A percentile compares a stretch with the other conserved stretches of the same genome.
These are phyloP conservation scores for Hibiscus syriacus DNA, from an alignment of 345 rosid species.

Conservation along the genomic window DNA sequence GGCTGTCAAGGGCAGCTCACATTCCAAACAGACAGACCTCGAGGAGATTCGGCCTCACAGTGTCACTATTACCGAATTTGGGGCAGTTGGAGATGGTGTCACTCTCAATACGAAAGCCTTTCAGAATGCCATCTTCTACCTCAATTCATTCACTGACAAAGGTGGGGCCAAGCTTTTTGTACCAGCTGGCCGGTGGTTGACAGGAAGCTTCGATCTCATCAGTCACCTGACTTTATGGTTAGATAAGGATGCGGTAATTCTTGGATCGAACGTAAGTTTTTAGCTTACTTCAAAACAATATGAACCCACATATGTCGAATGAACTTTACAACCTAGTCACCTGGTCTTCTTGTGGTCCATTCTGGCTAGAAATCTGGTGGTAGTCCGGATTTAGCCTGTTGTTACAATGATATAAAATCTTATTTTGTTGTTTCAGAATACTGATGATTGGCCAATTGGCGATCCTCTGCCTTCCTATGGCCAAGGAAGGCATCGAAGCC, in stretches of 20 bases:
- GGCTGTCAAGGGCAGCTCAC: constrained; percentile 38
- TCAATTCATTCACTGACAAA: constrained; percentile 89
- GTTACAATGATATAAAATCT: not conserved
- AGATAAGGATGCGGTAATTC: constrained; percentile 82
- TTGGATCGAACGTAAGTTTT: constrained; percentile 72
- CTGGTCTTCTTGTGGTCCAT: not conserved
- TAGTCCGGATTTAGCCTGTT: not conserved
- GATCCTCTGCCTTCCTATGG: constrained; percentile 97
- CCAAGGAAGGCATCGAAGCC: constrained; percentile 90
- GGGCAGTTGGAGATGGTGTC: constrained; percentile 95
- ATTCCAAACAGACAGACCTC: constrained; percentile 40
- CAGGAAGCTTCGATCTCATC: constrained; percentile 94
- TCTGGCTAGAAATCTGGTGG: not conserved
- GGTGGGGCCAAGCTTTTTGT: constrained; percentile 98
- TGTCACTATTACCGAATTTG: constrained; percentile 89
- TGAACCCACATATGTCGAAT: not conserved
- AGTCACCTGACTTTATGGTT: constrained; percentile 91
- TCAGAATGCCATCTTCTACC: constrained; percentile 96
- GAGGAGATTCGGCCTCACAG: constrained; percentile 76
- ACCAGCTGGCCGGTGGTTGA: constrained; percentile 93
- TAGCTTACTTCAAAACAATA: not conserved
- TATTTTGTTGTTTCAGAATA: constrained; percentile 36
- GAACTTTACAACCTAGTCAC: not conserved
- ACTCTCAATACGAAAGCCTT: constrained; percentile 95
- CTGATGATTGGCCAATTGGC: constrained; percentile 85